phyloP scores from a whole-genome alignment of 768 basidiomycete species.

The Saitozyma podzolica region DNA sequence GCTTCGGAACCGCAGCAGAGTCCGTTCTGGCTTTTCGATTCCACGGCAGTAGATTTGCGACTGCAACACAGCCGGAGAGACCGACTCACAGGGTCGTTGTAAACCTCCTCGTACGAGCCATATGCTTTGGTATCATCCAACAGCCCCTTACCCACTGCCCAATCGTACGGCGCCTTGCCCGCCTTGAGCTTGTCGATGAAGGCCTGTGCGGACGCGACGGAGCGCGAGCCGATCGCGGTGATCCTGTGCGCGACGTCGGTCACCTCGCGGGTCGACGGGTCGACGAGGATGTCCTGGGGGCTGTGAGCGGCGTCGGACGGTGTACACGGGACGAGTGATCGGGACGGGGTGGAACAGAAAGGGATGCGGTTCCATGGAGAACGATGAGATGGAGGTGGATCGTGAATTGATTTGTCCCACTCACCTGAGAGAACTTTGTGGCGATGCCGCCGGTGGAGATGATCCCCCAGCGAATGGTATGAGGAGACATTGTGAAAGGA shows the following conservation, averaged over 20 bases:
- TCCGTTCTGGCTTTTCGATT: too few relatives aligned
- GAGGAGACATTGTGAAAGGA: neutral
- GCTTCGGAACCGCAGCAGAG: neutral
- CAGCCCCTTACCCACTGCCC: constrained; percentile 33
- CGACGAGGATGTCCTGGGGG: constrained; percentile 68
- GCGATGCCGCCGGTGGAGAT: constrained; percentile 80
- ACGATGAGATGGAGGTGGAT: neutral
- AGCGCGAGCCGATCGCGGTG: constrained; percentile 74
- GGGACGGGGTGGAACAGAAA: neutral
- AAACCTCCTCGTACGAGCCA: constrained; percentile 73
- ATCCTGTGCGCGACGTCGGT: constrained; percentile 48
- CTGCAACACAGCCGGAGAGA: too few relatives aligned
- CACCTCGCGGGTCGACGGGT: constrained; percentile 62
- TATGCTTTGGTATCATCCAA: constrained; percentile 63
- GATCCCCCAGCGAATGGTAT: constrained; percentile 72
- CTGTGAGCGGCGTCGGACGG: neutral
- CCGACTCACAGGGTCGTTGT: constrained; percentile 62
- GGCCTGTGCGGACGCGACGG: constrained; percentile 64
- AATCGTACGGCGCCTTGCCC: constrained; percentile 43
- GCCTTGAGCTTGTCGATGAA: constrained; percentile 64
- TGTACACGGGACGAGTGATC: neutral
- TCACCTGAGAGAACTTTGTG: constrained; percentile 66
- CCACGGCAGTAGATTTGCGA: too few relatives aligned
- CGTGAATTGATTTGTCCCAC: too few relatives aligned
- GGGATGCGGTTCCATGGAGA: too few relatives aligned